Evolutionary conservation across 768 basidiomycete species (phyloP), one percentile per base, ranked within the genome.

Genomic region (Saitozyma sp.): DNA sequence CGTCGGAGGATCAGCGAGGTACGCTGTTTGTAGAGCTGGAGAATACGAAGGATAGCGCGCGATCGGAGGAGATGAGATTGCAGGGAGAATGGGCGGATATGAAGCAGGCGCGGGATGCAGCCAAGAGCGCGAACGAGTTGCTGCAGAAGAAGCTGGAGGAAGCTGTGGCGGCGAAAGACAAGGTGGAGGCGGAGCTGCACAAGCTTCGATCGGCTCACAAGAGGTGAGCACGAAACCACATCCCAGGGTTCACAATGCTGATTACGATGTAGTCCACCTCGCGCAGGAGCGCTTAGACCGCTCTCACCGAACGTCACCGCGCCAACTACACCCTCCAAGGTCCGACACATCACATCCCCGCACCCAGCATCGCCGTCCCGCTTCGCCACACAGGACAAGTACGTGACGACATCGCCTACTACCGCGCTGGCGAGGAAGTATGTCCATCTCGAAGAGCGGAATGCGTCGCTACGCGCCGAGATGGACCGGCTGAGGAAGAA

Each of bases 371-470:
- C 29, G 29, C 29, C 29, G 29, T 38, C 58, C 13, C 58, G n/a
- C 20, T 50, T 17, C 50, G 1, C 58, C n/a, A 40, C 50, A 38
- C 17, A 19, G 9, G 39, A 41, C 13, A 13, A 13, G 46, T 53
- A 58, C 39, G 48, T n/a, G 5, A 29, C 8, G 53, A 20, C 9
- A 1, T 54, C 41, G 45, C 57, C 58, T 19, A 54, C 56, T 17
- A 54, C 52, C 14, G 48, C 41, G n/a, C 19, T 62, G 2, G 63
- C 56, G 1, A 20, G 40, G 48, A 42, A 59, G 19, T 72, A 57
- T 42, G 50, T 37, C 5, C 58, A 67, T 49, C 64, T 71, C 19
- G 54, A 63, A 16, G 63, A 67, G 11, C 60, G 63, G 4, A 61
- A 75, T 40, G 16, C 57, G 10, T 8, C 50, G 1, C 58, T 73